phyloP scores from a whole-genome alignment of 75 land plant genomes.

The Azolla pinnata region DNA sequence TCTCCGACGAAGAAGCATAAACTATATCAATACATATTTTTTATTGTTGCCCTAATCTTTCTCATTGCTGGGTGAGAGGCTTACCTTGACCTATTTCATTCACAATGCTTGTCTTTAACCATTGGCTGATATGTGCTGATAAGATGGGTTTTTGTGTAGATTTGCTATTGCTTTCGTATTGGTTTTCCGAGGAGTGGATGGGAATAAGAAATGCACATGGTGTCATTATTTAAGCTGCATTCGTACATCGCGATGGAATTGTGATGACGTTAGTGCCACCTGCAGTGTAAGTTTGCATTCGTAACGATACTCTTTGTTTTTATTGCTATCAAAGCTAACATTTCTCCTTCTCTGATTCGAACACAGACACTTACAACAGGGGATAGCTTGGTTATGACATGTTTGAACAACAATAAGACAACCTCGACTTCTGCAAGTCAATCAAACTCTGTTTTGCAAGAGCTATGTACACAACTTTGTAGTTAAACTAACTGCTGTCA shows the following conservation, averaged over 20 bases:
- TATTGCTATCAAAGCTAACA: not conserved
- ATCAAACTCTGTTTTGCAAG: not conserved
- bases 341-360: not conserved
- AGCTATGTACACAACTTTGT: slow-evolving; percentile 4
- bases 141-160: slow-evolving; percentile 28
- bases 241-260: slow-evolving; percentile 56
- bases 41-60: slow-evolving; percentile 21
- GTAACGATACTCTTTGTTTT: not conserved
- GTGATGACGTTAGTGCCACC: slow-evolving; percentile 17
- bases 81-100: no score
- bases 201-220: slow-evolving; percentile 62
- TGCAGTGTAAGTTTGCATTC: not conserved
- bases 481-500: not conserved
- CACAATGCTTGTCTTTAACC: no score
- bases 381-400: not conserved
- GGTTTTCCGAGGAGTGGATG: slow-evolving; percentile 53
- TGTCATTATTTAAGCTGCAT: slow-evolving; percentile 73
- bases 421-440: not conserved
- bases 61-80: slow-evolving; percentile 28
- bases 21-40: slow-evolving; percentile 26
- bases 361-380: not conserved
- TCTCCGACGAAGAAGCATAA: slow-evolving; percentile 29
- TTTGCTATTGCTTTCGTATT: slow-evolving; percentile 41
- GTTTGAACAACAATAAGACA: slow-evolving; percentile 1
- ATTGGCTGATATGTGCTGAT: no score